Conservation (phyloP, 805 yeast species). For the Candida krabiensis region DNA sequence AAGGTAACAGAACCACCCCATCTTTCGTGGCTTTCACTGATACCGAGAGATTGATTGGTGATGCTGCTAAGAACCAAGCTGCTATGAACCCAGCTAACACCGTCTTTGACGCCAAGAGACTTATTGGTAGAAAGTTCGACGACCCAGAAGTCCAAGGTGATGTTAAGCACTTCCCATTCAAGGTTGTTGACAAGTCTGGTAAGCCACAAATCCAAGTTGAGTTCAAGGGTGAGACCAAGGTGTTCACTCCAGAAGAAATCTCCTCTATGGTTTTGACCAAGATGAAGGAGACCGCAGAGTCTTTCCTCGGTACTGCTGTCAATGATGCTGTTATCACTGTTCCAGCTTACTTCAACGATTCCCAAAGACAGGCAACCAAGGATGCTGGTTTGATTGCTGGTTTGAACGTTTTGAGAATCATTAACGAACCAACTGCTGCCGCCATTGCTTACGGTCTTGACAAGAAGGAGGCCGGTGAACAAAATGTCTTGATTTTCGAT, state of each 20-base stretch:
- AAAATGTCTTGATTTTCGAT: conserved; percentile 63
- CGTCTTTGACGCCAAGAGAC: conserved; percentile 88
- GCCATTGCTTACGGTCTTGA: conserved; percentile 81
- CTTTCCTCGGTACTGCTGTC: conserved; percentile 50
- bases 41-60: conserved; percentile 91
- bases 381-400: conserved; percentile 78
- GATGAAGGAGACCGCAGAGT: conserved; percentile 66
- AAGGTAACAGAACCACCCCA: conserved; percentile 98
- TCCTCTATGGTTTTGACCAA: conserved; percentile 81
- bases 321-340: conserved; percentile 80
- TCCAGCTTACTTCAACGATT: conserved; percentile 81
- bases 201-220: conserved; percentile 91
- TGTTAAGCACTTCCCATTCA: conserved; percentile 91
- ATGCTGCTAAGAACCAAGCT: conserved; percentile 97
- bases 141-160: conserved; percentile 83
- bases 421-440: conserved; percentile 86
- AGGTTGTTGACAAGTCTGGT: conserved; percentile 74
- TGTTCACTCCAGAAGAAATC: conserved; percentile 91
- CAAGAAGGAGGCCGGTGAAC: conserved; percentile 46
- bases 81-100: conserved; percentile 91
- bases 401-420: conserved; percentile 68
- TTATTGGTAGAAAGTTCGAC: conserved; percentile 85
- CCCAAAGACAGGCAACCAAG: conserved; percentile 83
- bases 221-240: conserved; percentile 89
- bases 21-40: conserved; percentile 95